Evolutionary conservation across 805 yeast species (phyloP), one percentile per base, ranked within the genome.

Genomic region (Spencermartinsiella europaea): DNA sequence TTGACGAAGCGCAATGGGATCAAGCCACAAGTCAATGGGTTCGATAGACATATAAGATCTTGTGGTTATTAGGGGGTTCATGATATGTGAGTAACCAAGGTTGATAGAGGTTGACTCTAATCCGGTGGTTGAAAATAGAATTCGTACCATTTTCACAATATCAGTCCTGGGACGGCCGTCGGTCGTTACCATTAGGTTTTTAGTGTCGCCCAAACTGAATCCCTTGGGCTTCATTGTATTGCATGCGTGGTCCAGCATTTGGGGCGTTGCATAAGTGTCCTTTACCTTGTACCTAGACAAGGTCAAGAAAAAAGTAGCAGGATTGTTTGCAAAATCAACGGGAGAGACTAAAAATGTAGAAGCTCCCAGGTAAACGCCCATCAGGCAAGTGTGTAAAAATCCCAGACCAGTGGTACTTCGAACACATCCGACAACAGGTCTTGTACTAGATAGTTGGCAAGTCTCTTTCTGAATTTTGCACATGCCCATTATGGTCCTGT

Each of bases 391-490:
- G 62, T 88, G 91, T 21, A 93, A 67, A 61, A 93, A 90, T 0
- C 99, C 99, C 21, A 91, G 64, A 0, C 97, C 97, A 1, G 76
- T 67, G 1, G 87, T 78, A 55, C 90, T 91, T 38, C 95, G 78
- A 5, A 87, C 95, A 63, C 96, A 81, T 0, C 96, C 95, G 36
- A 91, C 72, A 4, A 93, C 71, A 0, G 96, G 83, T 35, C 79
- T 77, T 28, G 76, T 74, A 34, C 85, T 76, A 12, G 82, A 74
- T 66, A 93, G 72, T 50, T 87, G 91, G 59, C 96, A 86, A 0
- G 98, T 91, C 61, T 91, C 97, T 56, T 93, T 91, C 59, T 88
- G 75, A 17, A 86, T 85, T 58, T 90, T 88, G 65, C 97, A 89
- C 63, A 86, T 76, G 2, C 87, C 83, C 55, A 90, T 65, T 10